phyloP scores from a whole-genome alignment of 192 early-diverging fungal species.

The Podila epicladia region DNA sequence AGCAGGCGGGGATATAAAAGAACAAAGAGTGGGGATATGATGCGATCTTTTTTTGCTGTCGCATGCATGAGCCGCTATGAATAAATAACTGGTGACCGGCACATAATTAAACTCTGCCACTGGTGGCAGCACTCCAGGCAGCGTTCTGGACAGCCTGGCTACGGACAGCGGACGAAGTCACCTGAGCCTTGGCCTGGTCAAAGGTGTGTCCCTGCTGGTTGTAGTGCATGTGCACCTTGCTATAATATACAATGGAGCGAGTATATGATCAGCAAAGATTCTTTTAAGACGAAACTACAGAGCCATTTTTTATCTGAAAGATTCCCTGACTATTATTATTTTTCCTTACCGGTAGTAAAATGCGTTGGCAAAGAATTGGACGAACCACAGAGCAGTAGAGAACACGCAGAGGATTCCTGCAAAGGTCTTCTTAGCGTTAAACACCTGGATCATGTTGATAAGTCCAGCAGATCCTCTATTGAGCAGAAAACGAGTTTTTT shows the following conservation, averaged over 20 bases:
- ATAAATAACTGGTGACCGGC: constrained; percentile 30
- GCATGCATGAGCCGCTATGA: not conserved
- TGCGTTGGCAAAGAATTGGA: constrained; percentile 39
- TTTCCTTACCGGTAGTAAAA: constrained; percentile 42
- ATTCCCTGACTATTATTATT: too few relatives aligned
- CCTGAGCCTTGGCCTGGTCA: constrained; percentile 69
- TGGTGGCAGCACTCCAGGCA: constrained; percentile 55
- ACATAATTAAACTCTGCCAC: constrained; percentile 40
- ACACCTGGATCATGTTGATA: constrained; percentile 78
- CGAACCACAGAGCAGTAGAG: constrained; percentile 59
- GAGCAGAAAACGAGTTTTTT: not conserved
- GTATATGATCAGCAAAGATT: not conserved
- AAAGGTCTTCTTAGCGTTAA: constrained; percentile 74
- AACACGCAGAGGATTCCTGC: constrained; percentile 70
- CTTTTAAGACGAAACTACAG: not conserved
- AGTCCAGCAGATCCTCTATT: constrained; percentile 79
- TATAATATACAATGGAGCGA: constrained; percentile 51
- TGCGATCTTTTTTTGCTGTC: not conserved
- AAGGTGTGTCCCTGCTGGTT: constrained; percentile 76
- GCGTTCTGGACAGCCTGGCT: constrained; percentile 63
- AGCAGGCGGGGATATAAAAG: too few relatives aligned
- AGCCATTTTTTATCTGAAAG: not conserved
- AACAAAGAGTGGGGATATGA: too few relatives aligned
- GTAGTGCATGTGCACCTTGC: constrained; percentile 73
- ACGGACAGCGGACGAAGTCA: constrained; percentile 51